Evolutionary conservation across 1,284 basidiomycete species (phyloP).

Genomic region (Cryptococcus sp.): DNA sequence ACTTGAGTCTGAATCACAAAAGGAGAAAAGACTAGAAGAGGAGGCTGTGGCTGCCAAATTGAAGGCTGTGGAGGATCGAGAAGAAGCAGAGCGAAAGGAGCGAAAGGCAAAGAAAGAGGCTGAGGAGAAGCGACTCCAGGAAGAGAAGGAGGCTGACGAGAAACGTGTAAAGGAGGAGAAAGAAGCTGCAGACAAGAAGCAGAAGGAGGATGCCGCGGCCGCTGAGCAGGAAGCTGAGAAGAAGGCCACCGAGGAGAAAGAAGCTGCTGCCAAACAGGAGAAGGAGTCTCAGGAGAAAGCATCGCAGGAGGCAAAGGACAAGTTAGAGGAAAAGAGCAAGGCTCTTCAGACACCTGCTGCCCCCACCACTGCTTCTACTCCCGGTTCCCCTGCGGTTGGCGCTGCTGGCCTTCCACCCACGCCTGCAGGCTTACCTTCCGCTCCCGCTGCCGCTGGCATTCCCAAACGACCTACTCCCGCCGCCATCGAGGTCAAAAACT

Average conservation of each 20-base stretch:
- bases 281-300: neutral
- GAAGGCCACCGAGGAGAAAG: conserved; percentile 18
- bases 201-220: conserved; percentile 33
- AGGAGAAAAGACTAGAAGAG: conserved; percentile 43
- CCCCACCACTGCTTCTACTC: conserved; percentile 31
- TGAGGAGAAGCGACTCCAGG: conserved; percentile 45
- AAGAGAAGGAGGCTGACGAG: conserved; percentile 54
- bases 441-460: conserved; percentile 35
- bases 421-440: conserved; percentile 7
- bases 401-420: conserved; percentile 45
- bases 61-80: conserved; percentile 37
- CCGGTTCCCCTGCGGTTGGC: conserved; percentile 37
- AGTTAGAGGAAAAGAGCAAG: conserved; percentile 11
- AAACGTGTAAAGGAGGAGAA: conserved; percentile 42
- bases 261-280: conserved; percentile 10
- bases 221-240: conserved; percentile 39
- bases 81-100: conserved; percentile 41
- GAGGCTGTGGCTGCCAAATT: conserved; percentile 38
- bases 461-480: conserved; percentile 54
- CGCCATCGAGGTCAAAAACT: conserved; percentile 61
- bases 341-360: conserved; percentile 27
- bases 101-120: conserved; percentile 36
- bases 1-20: conserved; percentile 53
- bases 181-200: conserved; percentile 22
- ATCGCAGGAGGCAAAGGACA: neutral